Base-by-base conservation (phyloP, 805 yeast species). In the Starmerella sirachaensis region DNA sequence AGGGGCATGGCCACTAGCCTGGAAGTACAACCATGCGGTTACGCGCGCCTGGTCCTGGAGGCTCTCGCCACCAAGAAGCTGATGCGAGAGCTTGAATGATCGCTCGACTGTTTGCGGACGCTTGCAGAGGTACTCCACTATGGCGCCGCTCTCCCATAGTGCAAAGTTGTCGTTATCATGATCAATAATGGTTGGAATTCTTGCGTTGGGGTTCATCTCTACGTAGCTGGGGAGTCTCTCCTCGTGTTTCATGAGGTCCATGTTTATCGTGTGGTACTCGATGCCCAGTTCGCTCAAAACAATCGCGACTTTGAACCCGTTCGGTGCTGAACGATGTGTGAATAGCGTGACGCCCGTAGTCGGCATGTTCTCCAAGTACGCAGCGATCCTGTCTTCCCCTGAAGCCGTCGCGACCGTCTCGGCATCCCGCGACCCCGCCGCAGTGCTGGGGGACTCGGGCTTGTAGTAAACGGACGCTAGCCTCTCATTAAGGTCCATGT, bases 1-100 rank as follows among this genome's bases (percentile, higher is more conserved):
- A n/a, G 96, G 95, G 0, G 96, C 94, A 57, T 85, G 96, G 6
- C 97, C 96, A 4, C 93, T 79, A 3, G 95, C 84, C 61, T 86
- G 97, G 66, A 86, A 86, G 54, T 83, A 86, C 26, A 88, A 66
- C 95, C 96, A 86, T 6, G 85, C 73, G 43, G 74, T 69, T 41
- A 86, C 83, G 56, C 79, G 88, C 3, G 86, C 69, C 62, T 84
- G 94, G 47, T 83, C 94, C 11, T 72, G 66, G 37, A 78, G 56
- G 53, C 78, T 78, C 37, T 73, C 76, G 3, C 93, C 75, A 84
- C 93, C 88, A 37, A 84, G 69, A 20, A 74, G 72, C 31, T 33
- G 47, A 11, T 36, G 65, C 39, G 44, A 52, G 40, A 64, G 69
- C 14, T 14, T 22, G 10, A 41, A 40, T 45, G 78, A 82, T 52